Evolutionary conservation across 2,329 filamentous ascomycete genomes (phyloP).

Genomic region (Aspergillus jensenii): DNA sequence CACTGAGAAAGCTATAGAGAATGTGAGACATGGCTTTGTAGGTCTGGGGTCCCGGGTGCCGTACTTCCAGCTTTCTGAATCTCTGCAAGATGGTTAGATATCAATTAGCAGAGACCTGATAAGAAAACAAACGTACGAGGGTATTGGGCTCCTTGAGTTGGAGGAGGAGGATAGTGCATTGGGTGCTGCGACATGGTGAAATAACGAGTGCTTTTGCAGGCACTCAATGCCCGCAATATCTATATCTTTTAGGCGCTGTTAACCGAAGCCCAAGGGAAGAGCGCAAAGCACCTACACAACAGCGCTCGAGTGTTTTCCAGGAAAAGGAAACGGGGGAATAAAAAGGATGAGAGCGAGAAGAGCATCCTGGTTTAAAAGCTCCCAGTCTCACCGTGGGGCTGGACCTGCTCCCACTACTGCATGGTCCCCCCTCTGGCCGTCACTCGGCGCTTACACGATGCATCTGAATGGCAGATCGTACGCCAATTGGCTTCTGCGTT

Average conservation of each 20-base stretch:
- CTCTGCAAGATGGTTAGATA: neutral
- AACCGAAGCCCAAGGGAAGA: too few species aligned
- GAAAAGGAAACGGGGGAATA: too few species aligned
- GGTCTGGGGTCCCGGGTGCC: neutral
- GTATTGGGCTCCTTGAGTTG: conserved; percentile 20
- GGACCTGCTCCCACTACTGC: conserved; percentile 11
- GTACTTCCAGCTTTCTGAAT: conserved; percentile 15
- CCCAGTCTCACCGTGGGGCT: conserved; percentile 3
- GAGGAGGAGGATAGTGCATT: conserved; percentile 26
- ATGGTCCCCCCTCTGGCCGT: conserved; percentile 1
- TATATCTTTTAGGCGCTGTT: too few species aligned
- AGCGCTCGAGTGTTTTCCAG: too few species aligned
- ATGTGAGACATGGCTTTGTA: neutral
- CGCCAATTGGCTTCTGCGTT: conserved; percentile 4
- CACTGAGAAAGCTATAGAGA: conserved; percentile 9
- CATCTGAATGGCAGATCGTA: conserved; percentile 6
- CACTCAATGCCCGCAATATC: neutral
- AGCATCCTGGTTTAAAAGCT: neutral
- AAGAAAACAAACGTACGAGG: conserved; percentile 13
- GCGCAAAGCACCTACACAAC: too few species aligned
- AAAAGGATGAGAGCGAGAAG: neutral
- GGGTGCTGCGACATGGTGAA: conserved; percentile 11
- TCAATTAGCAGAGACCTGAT: too few species aligned
- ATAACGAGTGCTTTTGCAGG: neutral
- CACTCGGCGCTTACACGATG: conserved; percentile 17